Evolutionary conservation across 192 early-diverging fungal genomes (phyloP).

Genomic region (Powellomyces hirtus): DNA sequence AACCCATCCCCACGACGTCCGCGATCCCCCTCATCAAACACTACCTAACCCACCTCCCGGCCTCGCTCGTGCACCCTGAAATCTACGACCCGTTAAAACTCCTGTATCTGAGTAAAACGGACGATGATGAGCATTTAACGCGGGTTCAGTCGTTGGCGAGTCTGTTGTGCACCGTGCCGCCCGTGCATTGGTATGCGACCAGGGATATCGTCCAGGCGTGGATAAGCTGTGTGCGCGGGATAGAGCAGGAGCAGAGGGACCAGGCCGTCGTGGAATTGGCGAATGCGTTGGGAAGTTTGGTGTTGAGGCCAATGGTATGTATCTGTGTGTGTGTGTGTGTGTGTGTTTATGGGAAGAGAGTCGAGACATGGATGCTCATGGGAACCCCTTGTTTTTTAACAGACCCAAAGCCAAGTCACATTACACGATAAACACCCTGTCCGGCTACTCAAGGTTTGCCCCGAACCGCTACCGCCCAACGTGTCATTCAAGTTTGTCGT

Average conservation of each 20-base stretch:
- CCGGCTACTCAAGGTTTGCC: constrained; percentile 37
- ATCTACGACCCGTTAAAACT: constrained; percentile 50
- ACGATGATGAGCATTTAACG: constrained; percentile 6
- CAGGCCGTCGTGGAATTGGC: constrained; percentile 28
- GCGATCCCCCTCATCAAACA: constrained; percentile 23
- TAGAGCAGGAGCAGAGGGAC: constrained; percentile 12
- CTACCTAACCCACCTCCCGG: constrained; percentile 37
- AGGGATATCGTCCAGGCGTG: constrained; percentile 11
- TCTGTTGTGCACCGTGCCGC: not conserved
- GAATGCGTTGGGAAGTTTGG: constrained; percentile 26
- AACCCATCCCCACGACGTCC: not conserved
- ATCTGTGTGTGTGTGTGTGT: too few species aligned
- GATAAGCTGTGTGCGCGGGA: not conserved
- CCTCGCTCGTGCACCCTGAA: constrained; percentile 32
- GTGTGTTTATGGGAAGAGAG: too few species aligned
- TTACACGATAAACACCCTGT: constrained; percentile 47
- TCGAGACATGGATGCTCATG: not conserved
- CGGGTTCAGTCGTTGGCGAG: not conserved
- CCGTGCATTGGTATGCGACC: not conserved
- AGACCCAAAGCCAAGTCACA: constrained; percentile 32
- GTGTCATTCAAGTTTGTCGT: not conserved
- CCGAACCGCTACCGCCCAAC: not conserved
- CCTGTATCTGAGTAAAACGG: constrained; percentile 43
- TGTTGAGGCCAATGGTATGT: constrained; percentile 42
- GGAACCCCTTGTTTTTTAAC: not conserved